Evolutionary conservation across 768 basidiomycete species (phyloP).

Genomic region (Rickenella mellea): DNA sequence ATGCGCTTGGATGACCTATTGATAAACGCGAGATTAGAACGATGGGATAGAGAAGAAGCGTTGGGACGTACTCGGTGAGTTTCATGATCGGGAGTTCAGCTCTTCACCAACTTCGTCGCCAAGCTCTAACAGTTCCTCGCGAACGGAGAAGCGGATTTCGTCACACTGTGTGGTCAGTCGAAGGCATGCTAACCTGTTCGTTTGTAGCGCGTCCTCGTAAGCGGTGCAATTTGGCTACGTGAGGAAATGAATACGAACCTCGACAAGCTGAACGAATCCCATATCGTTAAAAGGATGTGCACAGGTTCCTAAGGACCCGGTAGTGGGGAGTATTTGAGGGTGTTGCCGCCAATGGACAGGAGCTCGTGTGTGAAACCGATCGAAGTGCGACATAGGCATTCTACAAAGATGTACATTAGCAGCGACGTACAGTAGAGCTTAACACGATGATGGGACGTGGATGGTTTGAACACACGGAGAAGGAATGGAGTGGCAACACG

Average conservation of each 20-base stretch:
- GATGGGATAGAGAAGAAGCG: background rate
- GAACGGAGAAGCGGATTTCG: slow-evolving; percentile 51
- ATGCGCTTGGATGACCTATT: slow-evolving; percentile 35
- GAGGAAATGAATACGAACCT: slow-evolving; percentile 31
- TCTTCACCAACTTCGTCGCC: slow-evolving; percentile 40
- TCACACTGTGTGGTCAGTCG: slow-evolving; percentile 69
- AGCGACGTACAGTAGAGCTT: too few relatives aligned
- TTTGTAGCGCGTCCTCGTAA: slow-evolving; percentile 35
- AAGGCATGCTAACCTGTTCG: slow-evolving; percentile 57
- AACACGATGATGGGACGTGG: too few relatives aligned
- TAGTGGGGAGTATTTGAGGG: slow-evolving; percentile 42
- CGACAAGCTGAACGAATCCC: slow-evolving; percentile 51
- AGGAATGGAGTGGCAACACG: too few relatives aligned
- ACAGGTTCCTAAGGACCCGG: slow-evolving; percentile 46
- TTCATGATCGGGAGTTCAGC: slow-evolving; percentile 40
- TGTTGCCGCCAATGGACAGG: slow-evolving; percentile 23
- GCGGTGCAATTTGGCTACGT: background rate
- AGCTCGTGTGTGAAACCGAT: slow-evolving; percentile 30
- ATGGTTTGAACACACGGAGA: too few relatives aligned
- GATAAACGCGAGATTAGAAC: background rate
- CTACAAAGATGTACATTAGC: too few relatives aligned
- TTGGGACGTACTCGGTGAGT: slow-evolving; percentile 37
- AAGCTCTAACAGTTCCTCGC: slow-evolving; percentile 50
- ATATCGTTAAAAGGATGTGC: slow-evolving; percentile 45
- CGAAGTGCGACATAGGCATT: too few relatives aligned